phyloP scores from a whole-genome alignment of 139 green algal genomes.

The Chlorella sp. region DNA sequence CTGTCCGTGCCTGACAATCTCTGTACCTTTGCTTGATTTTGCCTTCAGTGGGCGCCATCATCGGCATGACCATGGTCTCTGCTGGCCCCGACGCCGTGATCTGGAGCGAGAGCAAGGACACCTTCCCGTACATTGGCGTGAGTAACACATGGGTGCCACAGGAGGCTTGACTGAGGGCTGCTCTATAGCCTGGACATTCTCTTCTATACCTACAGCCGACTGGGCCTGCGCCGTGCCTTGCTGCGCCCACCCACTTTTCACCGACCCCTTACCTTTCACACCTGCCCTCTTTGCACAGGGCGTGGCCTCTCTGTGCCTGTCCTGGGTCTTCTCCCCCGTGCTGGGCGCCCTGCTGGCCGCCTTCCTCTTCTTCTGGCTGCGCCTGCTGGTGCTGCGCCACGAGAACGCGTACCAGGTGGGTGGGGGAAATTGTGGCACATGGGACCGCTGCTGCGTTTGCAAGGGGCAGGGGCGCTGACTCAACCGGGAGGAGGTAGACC shows the following conservation, averaged over 20 bases:
- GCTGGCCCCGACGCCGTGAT: slow-evolving; percentile 29
- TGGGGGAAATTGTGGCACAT: no score
- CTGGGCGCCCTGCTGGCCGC: slow-evolving; percentile 1
- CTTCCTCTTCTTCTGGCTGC: slow-evolving; percentile 3
- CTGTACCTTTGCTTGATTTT: no score
- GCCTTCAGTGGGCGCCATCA: slow-evolving; percentile 29
- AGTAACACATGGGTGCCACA: no score
- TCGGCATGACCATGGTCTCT: slow-evolving; percentile 48
- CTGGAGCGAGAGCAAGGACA: slow-evolving; percentile 26
- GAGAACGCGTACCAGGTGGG: background rate
- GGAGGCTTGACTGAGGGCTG: no score
- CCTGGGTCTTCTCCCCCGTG: slow-evolving; percentile 9
- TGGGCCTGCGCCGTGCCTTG: no score
- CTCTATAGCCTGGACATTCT: no score
- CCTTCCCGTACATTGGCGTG: slow-evolving; percentile 58
- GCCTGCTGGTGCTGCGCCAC: background rate
- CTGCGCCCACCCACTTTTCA: slow-evolving; percentile 65
- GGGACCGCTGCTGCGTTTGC: no score
- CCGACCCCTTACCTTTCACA: slow-evolving; percentile 39
- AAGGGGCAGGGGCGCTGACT: no score
- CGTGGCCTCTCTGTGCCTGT: slow-evolving; percentile 7
- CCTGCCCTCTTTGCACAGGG: background rate
- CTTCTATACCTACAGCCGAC: no score
- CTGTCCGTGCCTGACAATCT: no score
- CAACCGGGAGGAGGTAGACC: no score